phyloP scores from a whole-genome alignment of 106 monocot genomes.

The Platanthera zijinensis region DNA sequence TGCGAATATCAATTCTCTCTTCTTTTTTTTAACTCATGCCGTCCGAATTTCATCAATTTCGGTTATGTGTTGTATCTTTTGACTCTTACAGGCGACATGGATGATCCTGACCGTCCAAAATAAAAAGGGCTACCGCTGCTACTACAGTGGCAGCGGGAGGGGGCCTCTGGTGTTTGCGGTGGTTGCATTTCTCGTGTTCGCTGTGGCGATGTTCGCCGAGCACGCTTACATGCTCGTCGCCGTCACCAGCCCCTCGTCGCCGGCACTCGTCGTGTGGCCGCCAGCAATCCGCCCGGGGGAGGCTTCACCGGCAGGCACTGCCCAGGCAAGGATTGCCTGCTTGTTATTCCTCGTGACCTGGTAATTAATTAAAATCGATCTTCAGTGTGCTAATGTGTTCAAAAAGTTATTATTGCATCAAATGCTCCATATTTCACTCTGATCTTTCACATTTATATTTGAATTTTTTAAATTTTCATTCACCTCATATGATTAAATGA shows the following conservation, averaged over 20 bases:
- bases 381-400: no score
- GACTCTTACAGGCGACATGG: conserved; percentile 33
- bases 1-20: background rate
- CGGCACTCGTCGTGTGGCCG: conserved; percentile 13
- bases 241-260: conserved; percentile 24
- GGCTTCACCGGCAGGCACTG: conserved; percentile 7
- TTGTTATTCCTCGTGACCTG: conserved; percentile 61
- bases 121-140: conserved; percentile 29
- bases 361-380: conserved; percentile 10
- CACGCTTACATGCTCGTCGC: conserved; percentile 76
- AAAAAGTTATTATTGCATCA: no score
- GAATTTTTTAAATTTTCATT: no score
- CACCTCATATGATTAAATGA: no score
- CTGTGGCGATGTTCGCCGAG: conserved; percentile 58
- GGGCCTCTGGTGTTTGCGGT: conserved; percentile 42
- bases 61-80: background rate
- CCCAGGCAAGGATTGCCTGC: conserved; percentile 49
- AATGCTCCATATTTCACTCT: no score
- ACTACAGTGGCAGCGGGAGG: conserved; percentile 56
- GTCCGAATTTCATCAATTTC: no score
- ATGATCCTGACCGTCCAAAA: conserved; percentile 26
- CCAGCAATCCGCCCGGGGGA: conserved; percentile 5
- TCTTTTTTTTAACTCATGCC: no score
- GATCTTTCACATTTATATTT: no score
- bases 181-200: conserved; percentile 61